Conservation (phyloP, 257 asterid genomes). For the Nemophila menziesii region DNA sequence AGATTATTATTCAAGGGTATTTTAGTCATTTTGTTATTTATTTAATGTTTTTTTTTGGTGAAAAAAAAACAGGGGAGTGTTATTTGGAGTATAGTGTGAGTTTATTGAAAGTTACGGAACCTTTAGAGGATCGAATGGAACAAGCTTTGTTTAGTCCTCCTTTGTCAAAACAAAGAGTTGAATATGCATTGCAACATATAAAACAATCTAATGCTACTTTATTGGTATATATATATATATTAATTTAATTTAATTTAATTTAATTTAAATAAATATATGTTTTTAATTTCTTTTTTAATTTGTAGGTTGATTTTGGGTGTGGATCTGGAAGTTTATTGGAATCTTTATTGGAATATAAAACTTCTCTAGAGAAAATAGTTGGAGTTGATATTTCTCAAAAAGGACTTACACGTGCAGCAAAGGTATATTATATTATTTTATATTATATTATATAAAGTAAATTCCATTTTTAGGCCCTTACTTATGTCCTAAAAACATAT, state of each 20-base stretch:
- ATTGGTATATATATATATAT: constrained; percentile 59
- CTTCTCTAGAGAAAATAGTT: constrained; percentile 65
- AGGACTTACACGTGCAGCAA: constrained; percentile 83
- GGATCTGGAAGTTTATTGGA: constrained; percentile 96
- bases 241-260: no score
- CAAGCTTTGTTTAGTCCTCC: constrained; percentile 87
- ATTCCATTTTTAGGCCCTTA: no score
- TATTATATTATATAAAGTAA: no score
- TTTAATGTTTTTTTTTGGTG: not conserved
- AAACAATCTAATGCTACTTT: constrained; percentile 57
- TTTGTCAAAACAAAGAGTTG: constrained; percentile 88
- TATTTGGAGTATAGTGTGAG: constrained; percentile 51
- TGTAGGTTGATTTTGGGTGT: constrained; percentile 96
- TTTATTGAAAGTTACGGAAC: constrained; percentile 61
- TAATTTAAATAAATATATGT: no score
- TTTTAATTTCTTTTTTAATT: constrained; percentile 15
- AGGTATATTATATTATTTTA: constrained; percentile 62
- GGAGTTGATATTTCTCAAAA: constrained; percentile 78
- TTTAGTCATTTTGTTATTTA: not conserved
- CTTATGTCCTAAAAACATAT: no score
- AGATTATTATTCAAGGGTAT: constrained; percentile 1
- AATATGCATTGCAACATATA: constrained; percentile 69
- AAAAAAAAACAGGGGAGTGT: constrained; percentile 52
- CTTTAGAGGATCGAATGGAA: constrained; percentile 91
- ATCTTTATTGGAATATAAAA: constrained; percentile 62